Conservation (phyloP, 208 protist species). For the Trypanosoma scelopori region DNA sequence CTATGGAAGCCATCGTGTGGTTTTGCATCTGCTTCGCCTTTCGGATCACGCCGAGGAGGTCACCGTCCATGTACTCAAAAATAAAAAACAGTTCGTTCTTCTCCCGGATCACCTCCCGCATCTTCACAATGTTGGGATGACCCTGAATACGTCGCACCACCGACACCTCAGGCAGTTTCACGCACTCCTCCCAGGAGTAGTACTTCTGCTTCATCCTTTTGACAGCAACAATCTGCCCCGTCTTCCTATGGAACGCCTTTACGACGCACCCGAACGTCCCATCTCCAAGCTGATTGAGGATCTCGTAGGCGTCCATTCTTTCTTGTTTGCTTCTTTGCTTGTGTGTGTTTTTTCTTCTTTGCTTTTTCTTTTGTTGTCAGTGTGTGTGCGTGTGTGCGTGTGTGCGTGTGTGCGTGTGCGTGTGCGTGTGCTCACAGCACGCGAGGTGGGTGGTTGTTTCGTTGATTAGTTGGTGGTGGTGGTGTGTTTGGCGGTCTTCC, state of each 20-base stretch:
- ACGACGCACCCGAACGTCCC: constrained; percentile 96
- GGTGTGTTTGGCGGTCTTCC: too few species aligned
- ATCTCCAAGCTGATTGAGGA: constrained; percentile 94
- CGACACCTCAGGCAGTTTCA: constrained; percentile 94
- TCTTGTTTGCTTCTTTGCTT: too few species aligned
- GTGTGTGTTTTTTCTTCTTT: too few species aligned
- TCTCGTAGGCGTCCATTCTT: constrained; percentile 94
- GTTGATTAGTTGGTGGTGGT: too few species aligned
- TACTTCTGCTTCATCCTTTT: constrained; percentile 99
- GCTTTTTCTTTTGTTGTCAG: constrained; percentile 6
- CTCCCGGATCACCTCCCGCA: constrained; percentile 96
- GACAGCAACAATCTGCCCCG: constrained; percentile 95
- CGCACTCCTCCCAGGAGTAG: constrained; percentile 97
- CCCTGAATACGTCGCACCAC: constrained; percentile 92
- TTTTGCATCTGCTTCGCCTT: constrained; percentile 80
- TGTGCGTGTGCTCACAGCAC: too few species aligned
- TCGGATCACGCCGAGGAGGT: constrained; percentile 95
- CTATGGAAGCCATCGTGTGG: constrained; percentile 16
- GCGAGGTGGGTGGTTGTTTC: too few species aligned
- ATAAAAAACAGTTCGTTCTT: constrained; percentile 97
- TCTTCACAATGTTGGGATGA: constrained; percentile 97
- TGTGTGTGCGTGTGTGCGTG: too few species aligned
- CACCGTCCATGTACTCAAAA: constrained; percentile 97
- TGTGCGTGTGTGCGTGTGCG: too few species aligned
- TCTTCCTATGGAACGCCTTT: constrained; percentile 91